A percentile compares a stretch with the other conserved stretches of the same genome.
phyloP scores from a whole-genome alignment of 768 basidiomycete species.

The Hemileccinum rubropunctum region DNA sequence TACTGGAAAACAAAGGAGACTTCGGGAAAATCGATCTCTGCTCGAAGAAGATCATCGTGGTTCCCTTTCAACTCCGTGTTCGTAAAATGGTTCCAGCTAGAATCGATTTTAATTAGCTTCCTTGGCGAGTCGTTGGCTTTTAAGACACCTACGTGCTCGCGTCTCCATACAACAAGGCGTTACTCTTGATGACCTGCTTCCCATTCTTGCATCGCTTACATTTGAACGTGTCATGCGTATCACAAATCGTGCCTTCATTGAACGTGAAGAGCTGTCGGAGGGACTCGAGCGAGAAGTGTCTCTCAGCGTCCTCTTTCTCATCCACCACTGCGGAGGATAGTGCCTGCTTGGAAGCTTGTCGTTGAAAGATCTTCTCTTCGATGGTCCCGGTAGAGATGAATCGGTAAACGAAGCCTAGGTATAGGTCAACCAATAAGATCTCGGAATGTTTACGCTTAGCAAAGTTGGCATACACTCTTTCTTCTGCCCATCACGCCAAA shows the following conservation, averaged over 20 bases:
- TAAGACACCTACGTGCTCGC: constrained; percentile 82
- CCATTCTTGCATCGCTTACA: constrained; percentile 89
- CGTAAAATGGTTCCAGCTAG: constrained; percentile 96
- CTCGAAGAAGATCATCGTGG: constrained; percentile 92
- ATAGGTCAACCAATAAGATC: background rate
- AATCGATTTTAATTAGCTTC: constrained; percentile 1
- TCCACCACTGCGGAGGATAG: constrained; percentile 98
- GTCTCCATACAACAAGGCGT: constrained; percentile 91
- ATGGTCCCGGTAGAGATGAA: constrained; percentile 97
- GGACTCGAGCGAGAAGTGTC: constrained; percentile 89
- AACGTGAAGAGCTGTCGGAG: constrained; percentile 90
- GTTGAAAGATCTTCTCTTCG: constrained; percentile 98
- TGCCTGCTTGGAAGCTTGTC: constrained; percentile 94
- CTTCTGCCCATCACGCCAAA: constrained; percentile 99
- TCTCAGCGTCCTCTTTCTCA: constrained; percentile 91
- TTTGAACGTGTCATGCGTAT: constrained; percentile 99
- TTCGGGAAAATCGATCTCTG: constrained; percentile 78
- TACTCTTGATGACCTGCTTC: constrained; percentile 76
- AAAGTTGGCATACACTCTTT: constrained; percentile 92
- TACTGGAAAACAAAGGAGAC: constrained; percentile 98
- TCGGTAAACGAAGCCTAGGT: constrained; percentile 90
- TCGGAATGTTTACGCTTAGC: background rate
- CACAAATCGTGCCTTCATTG: constrained; percentile 81
- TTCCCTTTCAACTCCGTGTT: constrained; percentile 85
- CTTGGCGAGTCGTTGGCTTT: background rate